These are phyloP conservation scores for Mycena leptocephala DNA, from an alignment of 768 basidiomycete genomes.

Conservation along the genomic window DNA sequence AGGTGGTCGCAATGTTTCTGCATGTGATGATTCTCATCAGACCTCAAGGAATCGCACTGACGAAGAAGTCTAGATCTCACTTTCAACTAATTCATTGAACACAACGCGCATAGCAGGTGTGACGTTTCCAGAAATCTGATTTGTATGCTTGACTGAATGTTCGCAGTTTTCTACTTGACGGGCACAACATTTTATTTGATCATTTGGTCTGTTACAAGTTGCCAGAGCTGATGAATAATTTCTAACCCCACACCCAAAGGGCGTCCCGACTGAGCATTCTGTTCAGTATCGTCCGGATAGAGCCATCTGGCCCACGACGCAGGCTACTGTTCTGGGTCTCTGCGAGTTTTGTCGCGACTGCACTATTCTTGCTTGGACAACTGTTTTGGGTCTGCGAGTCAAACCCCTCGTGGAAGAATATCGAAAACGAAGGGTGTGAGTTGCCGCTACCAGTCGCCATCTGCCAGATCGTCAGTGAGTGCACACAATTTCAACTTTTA, in stretches of 20 bases:
- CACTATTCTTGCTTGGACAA: slow-evolving; percentile 58
- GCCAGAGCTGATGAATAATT: background rate
- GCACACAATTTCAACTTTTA: slow-evolving; percentile 35
- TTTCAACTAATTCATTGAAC: slow-evolving; percentile 5
- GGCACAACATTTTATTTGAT: slow-evolving; percentile 54
- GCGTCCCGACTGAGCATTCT: slow-evolving; percentile 66
- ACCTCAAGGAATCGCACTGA: background rate
- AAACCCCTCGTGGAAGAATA: slow-evolving; percentile 56
- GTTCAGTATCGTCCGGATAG: slow-evolving; percentile 69
- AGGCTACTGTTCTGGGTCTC: slow-evolving; percentile 47
- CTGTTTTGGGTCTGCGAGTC: slow-evolving; percentile 62
- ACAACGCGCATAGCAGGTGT: slow-evolving; percentile 15
- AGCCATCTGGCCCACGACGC: slow-evolving; percentile 50
- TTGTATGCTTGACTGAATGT: background rate
- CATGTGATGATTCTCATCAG: background rate
- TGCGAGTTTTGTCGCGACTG: slow-evolving; percentile 47
- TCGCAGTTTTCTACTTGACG: slow-evolving; percentile 51
- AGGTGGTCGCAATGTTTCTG: background rate
- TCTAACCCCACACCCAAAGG: slow-evolving; percentile 44
- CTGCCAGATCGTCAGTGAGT: slow-evolving; percentile 69
- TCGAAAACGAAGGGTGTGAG: slow-evolving; percentile 55
- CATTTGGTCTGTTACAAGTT: slow-evolving; percentile 51
- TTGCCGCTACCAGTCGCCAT: slow-evolving; percentile 65
- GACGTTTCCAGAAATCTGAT: background rate
- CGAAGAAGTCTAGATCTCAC: background rate